A percentile compares a stretch with the other conserved stretches of the same genome.
Conservation (phyloP, 2,329 filamentous ascomycete genomes). For the Nakataea oryzae region DNA sequence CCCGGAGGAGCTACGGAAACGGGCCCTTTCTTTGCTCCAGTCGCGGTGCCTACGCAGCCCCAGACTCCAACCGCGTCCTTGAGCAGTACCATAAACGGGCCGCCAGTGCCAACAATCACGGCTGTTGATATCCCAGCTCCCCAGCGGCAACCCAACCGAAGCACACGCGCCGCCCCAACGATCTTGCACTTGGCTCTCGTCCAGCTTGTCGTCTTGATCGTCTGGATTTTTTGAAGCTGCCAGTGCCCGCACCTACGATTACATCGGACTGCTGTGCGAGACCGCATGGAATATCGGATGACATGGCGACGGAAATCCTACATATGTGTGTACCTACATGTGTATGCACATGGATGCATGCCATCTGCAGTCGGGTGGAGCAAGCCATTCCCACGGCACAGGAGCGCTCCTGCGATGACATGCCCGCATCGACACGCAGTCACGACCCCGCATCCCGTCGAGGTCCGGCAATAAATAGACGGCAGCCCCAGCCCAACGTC, state of each 20-base stretch:
- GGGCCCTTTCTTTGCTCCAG: not conserved
- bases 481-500: no score
- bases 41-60: not conserved
- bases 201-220: not conserved
- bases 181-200: not conserved
- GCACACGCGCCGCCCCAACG: no score
- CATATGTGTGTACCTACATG: no score
- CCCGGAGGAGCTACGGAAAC: no score
- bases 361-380: not conserved
- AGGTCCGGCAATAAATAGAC: not conserved
- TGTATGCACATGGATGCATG: not conserved
- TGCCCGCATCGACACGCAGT: not conserved
- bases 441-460: not conserved
- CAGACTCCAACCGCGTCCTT: not conserved
- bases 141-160: not conserved
- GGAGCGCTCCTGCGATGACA: not conserved
- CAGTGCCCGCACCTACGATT: not conserved
- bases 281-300: not conserved
- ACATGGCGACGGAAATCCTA: no score
- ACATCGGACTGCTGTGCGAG: not conserved
- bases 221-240: not conserved
- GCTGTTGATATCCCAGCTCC: not conserved
- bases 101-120: not conserved
- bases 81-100: not conserved
- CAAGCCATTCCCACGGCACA: not conserved